These are phyloP conservation scores for Aspergillus sclerotiicarbonarius DNA, from an alignment of 495 filamentous ascomycete species.

Conservation along the genomic window DNA sequence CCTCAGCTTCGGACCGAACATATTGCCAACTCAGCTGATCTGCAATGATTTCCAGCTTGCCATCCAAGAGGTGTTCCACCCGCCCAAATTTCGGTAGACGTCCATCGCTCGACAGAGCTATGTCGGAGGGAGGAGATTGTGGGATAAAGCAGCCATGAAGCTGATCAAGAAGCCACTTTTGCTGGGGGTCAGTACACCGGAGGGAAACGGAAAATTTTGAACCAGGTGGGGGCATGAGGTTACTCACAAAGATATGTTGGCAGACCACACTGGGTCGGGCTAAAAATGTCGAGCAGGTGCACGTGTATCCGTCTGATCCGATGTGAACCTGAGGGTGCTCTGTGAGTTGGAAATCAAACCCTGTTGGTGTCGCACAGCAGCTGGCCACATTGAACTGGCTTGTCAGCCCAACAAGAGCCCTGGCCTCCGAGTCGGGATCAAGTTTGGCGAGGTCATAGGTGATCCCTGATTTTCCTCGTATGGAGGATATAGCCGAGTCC, in stretches of 20 bases:
- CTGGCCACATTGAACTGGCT: slow-evolving; percentile 36
- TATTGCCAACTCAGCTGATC: slow-evolving; percentile 40
- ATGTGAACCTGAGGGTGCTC: slow-evolving; percentile 35
- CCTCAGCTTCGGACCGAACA: slow-evolving; percentile 25
- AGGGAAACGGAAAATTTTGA: background rate
- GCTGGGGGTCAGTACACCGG: slow-evolving; percentile 1
- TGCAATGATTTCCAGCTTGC: slow-evolving; percentile 38
- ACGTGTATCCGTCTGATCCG: slow-evolving; percentile 28
- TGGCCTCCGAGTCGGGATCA: slow-evolving; percentile 34
- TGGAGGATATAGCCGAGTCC: slow-evolving; percentile 16
- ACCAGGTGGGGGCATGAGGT: background rate
- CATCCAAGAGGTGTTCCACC: slow-evolving; percentile 39
- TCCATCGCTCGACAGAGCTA: slow-evolving; percentile 35
- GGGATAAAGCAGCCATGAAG: slow-evolving; percentile 36
- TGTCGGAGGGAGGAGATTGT: slow-evolving; percentile 23
- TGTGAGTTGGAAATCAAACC: slow-evolving; percentile 38
- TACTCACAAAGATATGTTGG: slow-evolving; percentile 47
- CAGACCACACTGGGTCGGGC: slow-evolving; percentile 35
- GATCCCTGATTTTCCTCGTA: slow-evolving; percentile 39
- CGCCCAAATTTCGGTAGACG: slow-evolving; percentile 30
- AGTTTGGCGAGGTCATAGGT: slow-evolving; percentile 41
- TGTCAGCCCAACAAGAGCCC: slow-evolving; percentile 37
- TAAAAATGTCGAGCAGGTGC: slow-evolving; percentile 39
- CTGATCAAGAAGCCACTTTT: slow-evolving; percentile 48
- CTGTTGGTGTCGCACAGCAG: slow-evolving; percentile 28